These are phyloP conservation scores for Candida morakotiae DNA, from an alignment of 805 yeast genomes.

Conservation along the genomic window DNA sequence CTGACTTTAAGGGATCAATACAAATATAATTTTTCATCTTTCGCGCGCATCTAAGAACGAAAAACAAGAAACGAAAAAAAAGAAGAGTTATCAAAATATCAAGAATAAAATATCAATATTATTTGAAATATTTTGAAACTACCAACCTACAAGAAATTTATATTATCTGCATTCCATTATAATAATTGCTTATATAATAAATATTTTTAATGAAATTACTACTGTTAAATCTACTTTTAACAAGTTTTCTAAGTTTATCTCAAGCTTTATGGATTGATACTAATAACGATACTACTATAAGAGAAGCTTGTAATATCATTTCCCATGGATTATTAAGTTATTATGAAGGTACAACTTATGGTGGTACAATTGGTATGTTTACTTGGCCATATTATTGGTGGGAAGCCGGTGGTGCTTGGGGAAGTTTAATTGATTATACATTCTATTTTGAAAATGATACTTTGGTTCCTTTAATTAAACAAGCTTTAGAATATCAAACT, in stretches of 20 bases:
- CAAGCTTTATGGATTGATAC: slow-evolving; percentile 33
- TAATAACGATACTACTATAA: slow-evolving; percentile 41
- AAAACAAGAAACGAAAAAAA: too few relatives aligned
- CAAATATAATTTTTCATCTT: too few relatives aligned
- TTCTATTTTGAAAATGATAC: slow-evolving; percentile 67
- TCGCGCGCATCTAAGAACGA: too few relatives aligned
- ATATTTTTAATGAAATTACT: slow-evolving; percentile 1
- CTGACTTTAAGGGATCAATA: too few relatives aligned
- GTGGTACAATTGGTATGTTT: slow-evolving; percentile 86
- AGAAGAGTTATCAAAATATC: too few relatives aligned
- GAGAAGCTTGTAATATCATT: slow-evolving; percentile 54
- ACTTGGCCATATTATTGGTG: slow-evolving; percentile 94
- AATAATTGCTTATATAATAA: too few relatives aligned
- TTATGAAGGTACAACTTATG: slow-evolving; percentile 63
- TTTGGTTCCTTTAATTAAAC: slow-evolving; percentile 52
- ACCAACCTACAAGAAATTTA: too few relatives aligned
- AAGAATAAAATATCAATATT: too few relatives aligned
- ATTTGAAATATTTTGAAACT: too few relatives aligned
- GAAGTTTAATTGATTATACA: slow-evolving; percentile 76
- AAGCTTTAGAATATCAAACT: slow-evolving; percentile 68
- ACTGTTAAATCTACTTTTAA: not conserved
- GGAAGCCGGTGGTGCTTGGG: slow-evolving; percentile 98
- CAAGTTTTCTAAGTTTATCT: not conserved
- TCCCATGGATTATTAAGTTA: slow-evolving; percentile 77
- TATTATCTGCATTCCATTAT: too few relatives aligned